Conservation (phyloP, 1,284 basidiomycete species). For the Meira nashicola region DNA sequence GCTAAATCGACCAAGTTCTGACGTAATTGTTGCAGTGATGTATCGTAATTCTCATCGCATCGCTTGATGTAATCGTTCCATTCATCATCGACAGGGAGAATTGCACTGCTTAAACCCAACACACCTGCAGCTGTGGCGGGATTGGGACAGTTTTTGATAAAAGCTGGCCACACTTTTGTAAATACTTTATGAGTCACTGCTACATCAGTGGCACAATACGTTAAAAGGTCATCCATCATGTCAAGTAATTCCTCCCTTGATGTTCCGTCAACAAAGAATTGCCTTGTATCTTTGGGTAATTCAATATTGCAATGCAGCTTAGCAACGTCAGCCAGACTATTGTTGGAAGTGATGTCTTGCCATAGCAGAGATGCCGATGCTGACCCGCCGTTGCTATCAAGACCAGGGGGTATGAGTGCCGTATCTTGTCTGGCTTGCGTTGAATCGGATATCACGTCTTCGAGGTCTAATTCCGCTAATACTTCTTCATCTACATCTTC, state of each 20-base stretch:
- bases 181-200: slow-evolving; percentile 78
- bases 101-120: slow-evolving; percentile 83
- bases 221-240: slow-evolving; percentile 71
- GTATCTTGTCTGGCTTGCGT: not conserved
- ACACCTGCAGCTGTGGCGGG: slow-evolving; percentile 90
- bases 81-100: slow-evolving; percentile 80
- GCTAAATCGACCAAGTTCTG: slow-evolving; percentile 67
- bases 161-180: slow-evolving; percentile 73
- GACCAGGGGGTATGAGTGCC: slow-evolving; percentile 2
- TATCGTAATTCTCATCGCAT: slow-evolving; percentile 73
- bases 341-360: slow-evolving; percentile 88
- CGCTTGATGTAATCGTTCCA: slow-evolving; percentile 78
- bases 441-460: slow-evolving; percentile 3
- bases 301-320: slow-evolving; percentile 78
- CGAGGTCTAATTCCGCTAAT: slow-evolving; percentile 18
- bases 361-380: slow-evolving; percentile 56
- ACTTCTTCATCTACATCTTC: slow-evolving; percentile 14
- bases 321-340: slow-evolving; percentile 88
- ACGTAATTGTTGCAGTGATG: slow-evolving; percentile 71
- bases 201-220: slow-evolving; percentile 84
- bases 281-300: slow-evolving; percentile 74
- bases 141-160: slow-evolving; percentile 77
- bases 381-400: slow-evolving; percentile 4
- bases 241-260: slow-evolving; percentile 65
- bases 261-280: slow-evolving; percentile 64